phyloP scores from a whole-genome alignment of 768 basidiomycete species.

The Phanerochaete sordida region DNA sequence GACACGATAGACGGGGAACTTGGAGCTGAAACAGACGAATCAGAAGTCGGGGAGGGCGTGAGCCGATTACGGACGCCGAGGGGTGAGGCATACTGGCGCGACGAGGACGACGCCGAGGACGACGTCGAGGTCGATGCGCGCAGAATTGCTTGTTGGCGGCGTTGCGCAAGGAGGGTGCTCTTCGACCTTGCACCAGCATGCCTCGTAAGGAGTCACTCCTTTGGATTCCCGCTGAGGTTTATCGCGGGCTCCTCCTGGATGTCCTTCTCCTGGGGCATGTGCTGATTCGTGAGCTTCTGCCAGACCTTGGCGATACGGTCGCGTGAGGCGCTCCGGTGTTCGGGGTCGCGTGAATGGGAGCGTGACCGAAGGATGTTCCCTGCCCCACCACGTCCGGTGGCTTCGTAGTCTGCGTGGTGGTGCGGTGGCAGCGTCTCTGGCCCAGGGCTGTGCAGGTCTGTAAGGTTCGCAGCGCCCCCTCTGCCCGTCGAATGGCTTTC shows the following conservation, averaged over 20 bases:
- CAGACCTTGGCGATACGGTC: conserved; percentile 15
- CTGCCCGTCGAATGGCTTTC: conserved; percentile 64
- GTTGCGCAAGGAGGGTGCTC: background rate
- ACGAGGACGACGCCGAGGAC: background rate
- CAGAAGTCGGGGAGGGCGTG: background rate
- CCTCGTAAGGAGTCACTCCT: conserved; percentile 3
- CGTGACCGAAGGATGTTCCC: conserved; percentile 52
- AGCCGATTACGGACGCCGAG: background rate
- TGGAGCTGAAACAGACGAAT: background rate
- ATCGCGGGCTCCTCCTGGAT: background rate
- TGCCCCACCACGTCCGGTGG: conserved; percentile 55
- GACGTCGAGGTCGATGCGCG: background rate
- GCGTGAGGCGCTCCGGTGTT: background rate
- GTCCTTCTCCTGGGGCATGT: conserved; percentile 1
- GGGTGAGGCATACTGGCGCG: background rate
- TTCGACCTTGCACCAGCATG: background rate
- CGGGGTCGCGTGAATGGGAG: conserved; percentile 30
- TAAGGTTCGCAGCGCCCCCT: conserved; percentile 64
- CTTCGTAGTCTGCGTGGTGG: conserved; percentile 24
- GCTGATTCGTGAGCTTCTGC: conserved; percentile 19
- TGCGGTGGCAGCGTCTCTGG: conserved; percentile 15
- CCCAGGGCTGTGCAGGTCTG: conserved; percentile 22
- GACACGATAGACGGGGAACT: background rate
- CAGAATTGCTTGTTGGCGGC: background rate
- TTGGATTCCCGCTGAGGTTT: background rate